Evolutionary conservation across 441 rosid species (phyloP), one percentile per base, ranked within the genome.

Genomic region (Biscutella laevigata): DNA sequence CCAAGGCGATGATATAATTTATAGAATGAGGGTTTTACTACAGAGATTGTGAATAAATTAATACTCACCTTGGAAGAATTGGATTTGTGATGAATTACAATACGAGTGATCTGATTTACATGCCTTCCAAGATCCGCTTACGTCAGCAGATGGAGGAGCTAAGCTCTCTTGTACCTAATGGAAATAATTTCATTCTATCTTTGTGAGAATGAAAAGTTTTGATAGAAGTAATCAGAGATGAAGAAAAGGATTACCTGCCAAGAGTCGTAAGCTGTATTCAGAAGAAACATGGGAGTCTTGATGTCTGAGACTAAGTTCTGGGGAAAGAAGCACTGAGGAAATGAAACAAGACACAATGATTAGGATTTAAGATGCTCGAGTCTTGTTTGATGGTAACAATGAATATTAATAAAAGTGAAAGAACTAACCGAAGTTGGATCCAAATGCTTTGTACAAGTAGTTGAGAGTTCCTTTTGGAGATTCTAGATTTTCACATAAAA

Each of bases 401-500:
- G 25, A 25, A 20, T 41, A 51, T 55, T 53, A 11, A 7, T 13
- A 46, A 35, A 47, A 17, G 36, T 19, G 32, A 19, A 36, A 38
- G 17, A 64, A 3, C 28, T 25, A 12, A 84, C 89, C 62, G 80
- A 80, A 56, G 83, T 80, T 65, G 85, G 80, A 74, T 85, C 87
- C 62, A 75, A 70, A 47, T 47, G 76, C 64, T 66, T 60, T 15
- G 79, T 77, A 42, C 89, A 85, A n/a, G 67, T 24, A 21, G 33
- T 68, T 17, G 89, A 82, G 34, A 85, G 81, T 54, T 64, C 74
- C 71, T 74, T 71, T 62, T 67, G 57, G 42, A 75, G 70, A 6
- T 53, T 74, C 88, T 81, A 62, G 21, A 54, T 53, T 39, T 56
- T 47, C 49, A 71, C 24, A 27, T 36, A 25, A 10, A 17, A 45